Base-by-base conservation (phyloP, 345 rosid genomes). In the Eucalyptus pauciflora region DNA sequence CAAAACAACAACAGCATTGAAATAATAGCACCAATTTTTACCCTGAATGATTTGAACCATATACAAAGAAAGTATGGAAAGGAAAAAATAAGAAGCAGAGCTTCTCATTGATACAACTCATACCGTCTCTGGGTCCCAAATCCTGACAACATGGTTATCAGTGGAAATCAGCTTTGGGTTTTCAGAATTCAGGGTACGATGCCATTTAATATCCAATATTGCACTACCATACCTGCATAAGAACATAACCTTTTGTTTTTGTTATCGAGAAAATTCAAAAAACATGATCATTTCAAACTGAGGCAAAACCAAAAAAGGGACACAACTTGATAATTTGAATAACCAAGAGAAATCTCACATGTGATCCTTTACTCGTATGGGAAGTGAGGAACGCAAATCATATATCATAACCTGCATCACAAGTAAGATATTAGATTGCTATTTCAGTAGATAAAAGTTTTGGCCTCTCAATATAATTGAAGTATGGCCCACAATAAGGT, bases 111-210 rank as follows among this genome's bases (percentile, higher is more conserved):
- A 50, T 10, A 69, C 31, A 87, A 51, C 62, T 88, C 94, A 93
- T 89, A 97, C 99, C 88, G 97, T 96, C 91, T 96, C 97, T 5
- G 99, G 99, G 89, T 97, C 98, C 99, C 99, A 98, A 93, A 97
- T 94, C 93, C 96, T 95, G 90, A 98, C 99, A 90, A 95, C 87
- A 92, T 95, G 98, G 80, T 89, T 94, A 91, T 98, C 99, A 41
- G 99, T 94, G 45, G 98, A 94, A 87, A 97, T 93, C 90, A 98
- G 87, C 92, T 95, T 95, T 48, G 96, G 97, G 33, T 92, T 92
- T 58, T 97, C 99, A 86, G 96, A 94, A 91, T 96, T 97, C 60
- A 93, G 95, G 89, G 97, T 95, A 13, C 89, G 93, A 91, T 98
- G 99, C 99, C 99, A 96, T 92, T 97, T 97, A 85, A 98, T 95